Evolutionary conservation across 2,329 filamentous ascomycete genomes (phyloP).

Genomic region (Fusarium concolor): DNA sequence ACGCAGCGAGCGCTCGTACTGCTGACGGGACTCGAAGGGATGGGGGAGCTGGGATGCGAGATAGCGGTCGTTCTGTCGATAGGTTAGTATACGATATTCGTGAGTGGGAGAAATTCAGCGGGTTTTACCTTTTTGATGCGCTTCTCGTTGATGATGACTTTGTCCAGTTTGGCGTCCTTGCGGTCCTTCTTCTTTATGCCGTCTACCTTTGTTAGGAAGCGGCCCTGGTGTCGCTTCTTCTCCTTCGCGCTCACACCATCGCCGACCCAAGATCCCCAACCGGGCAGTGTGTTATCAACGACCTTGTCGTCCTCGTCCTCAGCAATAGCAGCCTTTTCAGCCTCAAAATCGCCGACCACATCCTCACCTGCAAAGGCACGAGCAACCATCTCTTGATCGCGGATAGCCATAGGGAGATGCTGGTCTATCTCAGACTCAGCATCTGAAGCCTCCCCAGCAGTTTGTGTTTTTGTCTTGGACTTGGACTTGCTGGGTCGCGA

Average conservation of each 20-base stretch:
- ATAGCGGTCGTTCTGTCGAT: constrained; percentile 80
- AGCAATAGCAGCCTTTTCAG: constrained; percentile 79
- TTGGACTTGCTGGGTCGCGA: constrained; percentile 48
- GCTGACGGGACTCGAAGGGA: constrained; percentile 85
- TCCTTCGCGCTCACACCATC: constrained; percentile 80
- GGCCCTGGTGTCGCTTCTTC: constrained; percentile 70
- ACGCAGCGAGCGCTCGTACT: constrained; percentile 90
- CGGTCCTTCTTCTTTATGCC: constrained; percentile 82
- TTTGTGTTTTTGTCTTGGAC: constrained; percentile 42
- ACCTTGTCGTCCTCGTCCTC: constrained; percentile 86
- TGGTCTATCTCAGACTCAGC: constrained; percentile 60
- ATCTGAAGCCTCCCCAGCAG: constrained; percentile 47
- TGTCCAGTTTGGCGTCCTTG: constrained; percentile 83
- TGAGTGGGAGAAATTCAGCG: background rate
- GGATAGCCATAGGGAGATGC: constrained; percentile 68
- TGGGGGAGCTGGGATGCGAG: constrained; percentile 86
- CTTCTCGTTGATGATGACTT: constrained; percentile 94
- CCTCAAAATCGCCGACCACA: constrained; percentile 81
- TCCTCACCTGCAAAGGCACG: constrained; percentile 91
- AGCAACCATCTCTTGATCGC: constrained; percentile 76
- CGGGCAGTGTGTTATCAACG: constrained; percentile 85
- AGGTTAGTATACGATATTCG: constrained; percentile 5
- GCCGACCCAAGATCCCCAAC: constrained; percentile 94
- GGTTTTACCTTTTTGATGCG: constrained; percentile 80
- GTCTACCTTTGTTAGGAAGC: constrained; percentile 73